Evolutionary conservation across 306 rosid species (phyloP).

Genomic region (Malus domestica): ASM211411v1 NC_041789.1:15118001-15118500

Average conservation of each 20-base stretch:
- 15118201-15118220: constrained; percentile 19
- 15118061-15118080: constrained; percentile 14
- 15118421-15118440: too few species aligned
- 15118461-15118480: too few species aligned
- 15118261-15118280: constrained; percentile 8
- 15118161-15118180: neutral
- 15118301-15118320: constrained; percentile 25
- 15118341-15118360: neutral
- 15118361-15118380: neutral
- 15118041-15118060: neutral
- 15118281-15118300: constrained; percentile 15
- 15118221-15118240: neutral
- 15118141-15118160: constrained; percentile 10
- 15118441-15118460: neutral
- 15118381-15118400: too few species aligned
- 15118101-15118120: neutral
- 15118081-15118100: constrained; percentile 28
- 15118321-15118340: neutral
- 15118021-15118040: constrained; percentile 23
- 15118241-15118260: constrained; percentile 17
- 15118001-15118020: constrained; percentile 33
- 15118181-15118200: neutral
- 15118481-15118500: too few species aligned
- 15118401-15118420: neutral
- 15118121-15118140: constrained; percentile 13